Percentiles rank a stretch among this genome's conserved stretches.
phyloP scores from a whole-genome alignment of 176 grass and related monocot species.

The Pontederia crassipes region DNA sequence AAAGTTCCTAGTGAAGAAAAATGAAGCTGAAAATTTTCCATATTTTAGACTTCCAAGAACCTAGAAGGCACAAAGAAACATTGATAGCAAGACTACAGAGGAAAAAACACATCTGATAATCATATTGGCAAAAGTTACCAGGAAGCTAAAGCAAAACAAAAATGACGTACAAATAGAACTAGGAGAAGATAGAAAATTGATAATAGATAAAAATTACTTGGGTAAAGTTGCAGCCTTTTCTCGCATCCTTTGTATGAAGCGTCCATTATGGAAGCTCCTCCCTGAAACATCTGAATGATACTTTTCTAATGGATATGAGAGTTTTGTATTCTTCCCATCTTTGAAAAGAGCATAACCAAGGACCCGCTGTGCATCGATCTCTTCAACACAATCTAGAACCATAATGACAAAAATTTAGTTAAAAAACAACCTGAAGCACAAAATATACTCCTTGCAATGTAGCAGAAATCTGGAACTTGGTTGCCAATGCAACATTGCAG shows the following conservation, averaged over 20 bases:
- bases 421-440: background rate
- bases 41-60: no score
- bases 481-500: background rate
- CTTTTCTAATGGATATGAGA: slow-evolving; percentile 88
- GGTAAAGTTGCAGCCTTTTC: slow-evolving; percentile 63
- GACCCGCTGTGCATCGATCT: slow-evolving; percentile 90
- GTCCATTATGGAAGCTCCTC: slow-evolving; percentile 92
- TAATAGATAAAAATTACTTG: slow-evolving; percentile 38
- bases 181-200: background rate
- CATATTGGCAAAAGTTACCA: no score
- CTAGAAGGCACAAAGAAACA: no score
- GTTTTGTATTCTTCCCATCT: slow-evolving; percentile 70
- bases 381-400: slow-evolving; percentile 74
- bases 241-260: slow-evolving; percentile 95
- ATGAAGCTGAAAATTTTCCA: no score
- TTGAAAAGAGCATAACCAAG: slow-evolving; percentile 90
- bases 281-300: slow-evolving; percentile 83
- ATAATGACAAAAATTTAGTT: background rate
- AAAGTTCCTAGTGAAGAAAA: no score
- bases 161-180: background rate
- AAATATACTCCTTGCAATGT: background rate
- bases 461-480: background rate
- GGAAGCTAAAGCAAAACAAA: no score
- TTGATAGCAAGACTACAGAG: no score
- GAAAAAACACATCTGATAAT: no score